Evolutionary conservation across 2,329 filamentous ascomycete species (phyloP).

Genomic region (Cordyceps farinosa): DNA sequence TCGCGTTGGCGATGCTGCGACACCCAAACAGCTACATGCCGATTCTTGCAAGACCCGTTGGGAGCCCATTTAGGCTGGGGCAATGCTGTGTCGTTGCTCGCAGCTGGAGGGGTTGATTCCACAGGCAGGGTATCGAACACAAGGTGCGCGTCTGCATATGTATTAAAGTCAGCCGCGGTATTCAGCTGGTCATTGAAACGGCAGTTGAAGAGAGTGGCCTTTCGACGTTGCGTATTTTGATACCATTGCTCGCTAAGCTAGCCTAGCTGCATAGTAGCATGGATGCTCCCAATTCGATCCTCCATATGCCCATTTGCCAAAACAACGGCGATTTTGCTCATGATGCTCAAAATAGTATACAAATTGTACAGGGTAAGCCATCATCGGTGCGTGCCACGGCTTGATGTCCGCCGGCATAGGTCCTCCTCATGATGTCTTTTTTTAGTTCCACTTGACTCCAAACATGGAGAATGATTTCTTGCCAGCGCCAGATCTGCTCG

Average conservation of each 20-base stretch:
- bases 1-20: too few species aligned
- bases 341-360: conserved; percentile 14
- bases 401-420: too few species aligned
- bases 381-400: neutral
- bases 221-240: neutral
- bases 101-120: too few species aligned
- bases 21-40: too few species aligned
- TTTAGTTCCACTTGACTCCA: conserved; percentile 53
- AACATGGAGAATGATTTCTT: conserved; percentile 53
- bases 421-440: neutral
- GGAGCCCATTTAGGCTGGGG: too few species aligned
- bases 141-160: too few species aligned
- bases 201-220: too few species aligned
- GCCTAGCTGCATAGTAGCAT: neutral
- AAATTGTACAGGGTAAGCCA: conserved; percentile 10
- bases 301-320: neutral
- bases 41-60: too few species aligned
- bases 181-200: too few species aligned
- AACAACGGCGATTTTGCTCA: neutral
- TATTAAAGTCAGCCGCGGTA: too few species aligned
- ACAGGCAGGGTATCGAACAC: too few species aligned
- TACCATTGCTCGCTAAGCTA: neutral
- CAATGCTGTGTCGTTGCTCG: too few species aligned
- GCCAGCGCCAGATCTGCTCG: conserved; percentile 29
- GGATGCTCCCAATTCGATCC: neutral